These are phyloP conservation scores for Circinella umbellata DNA, from an alignment of 371 early-diverging fungal species.

Conservation along the genomic window DNA sequence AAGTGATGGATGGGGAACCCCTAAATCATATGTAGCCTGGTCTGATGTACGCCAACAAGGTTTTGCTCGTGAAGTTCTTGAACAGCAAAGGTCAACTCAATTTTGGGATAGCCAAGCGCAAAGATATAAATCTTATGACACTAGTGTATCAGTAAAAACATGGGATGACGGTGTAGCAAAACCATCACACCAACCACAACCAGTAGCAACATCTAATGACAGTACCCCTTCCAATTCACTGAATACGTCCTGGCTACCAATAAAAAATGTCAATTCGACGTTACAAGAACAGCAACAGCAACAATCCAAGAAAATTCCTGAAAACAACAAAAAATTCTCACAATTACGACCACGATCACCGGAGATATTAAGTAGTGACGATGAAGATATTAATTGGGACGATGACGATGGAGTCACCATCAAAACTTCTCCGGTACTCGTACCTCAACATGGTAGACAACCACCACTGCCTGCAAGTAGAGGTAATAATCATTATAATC, in stretches of 20 bases:
- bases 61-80: slow-evolving; percentile 38
- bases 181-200: not conserved
- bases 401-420: slow-evolving; percentile 30
- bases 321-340: too few species aligned
- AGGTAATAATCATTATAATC: not conserved
- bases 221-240: not conserved
- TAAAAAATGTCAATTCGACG: not conserved
- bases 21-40: slow-evolving; percentile 35
- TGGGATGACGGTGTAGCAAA: too few species aligned
- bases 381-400: slow-evolving; percentile 24
- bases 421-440: slow-evolving; percentile 18
- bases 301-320: not conserved
- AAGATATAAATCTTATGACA: slow-evolving; percentile 11
- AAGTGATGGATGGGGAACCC: slow-evolving; percentile 47
- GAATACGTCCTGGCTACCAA: slow-evolving; percentile 1
- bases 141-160: not conserved
- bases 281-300: not conserved
- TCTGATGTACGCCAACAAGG: slow-evolving; percentile 41
- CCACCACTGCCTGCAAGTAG: not conserved
- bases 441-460: not conserved
- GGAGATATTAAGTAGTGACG: slow-evolving; percentile 16
- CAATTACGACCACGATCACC: not conserved
- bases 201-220: not conserved
- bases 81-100: slow-evolving; percentile 36
- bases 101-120: slow-evolving; percentile 31